phyloP scores from a whole-genome alignment of 352 stramenopile species.

The Phytopythium ostracodes region DNA sequence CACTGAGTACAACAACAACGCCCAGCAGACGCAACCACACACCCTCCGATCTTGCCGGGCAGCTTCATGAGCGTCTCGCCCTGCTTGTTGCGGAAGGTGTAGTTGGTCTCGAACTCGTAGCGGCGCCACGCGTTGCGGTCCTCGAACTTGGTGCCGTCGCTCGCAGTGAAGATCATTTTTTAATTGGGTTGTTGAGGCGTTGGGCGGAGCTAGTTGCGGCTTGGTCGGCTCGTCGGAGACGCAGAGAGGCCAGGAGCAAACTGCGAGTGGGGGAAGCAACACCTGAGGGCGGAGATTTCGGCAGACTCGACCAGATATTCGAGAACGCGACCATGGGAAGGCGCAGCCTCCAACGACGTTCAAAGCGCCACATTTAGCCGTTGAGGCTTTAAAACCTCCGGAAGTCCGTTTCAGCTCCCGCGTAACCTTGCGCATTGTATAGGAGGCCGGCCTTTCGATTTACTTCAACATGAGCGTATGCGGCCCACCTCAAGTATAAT shows the following conservation, averaged over 20 bases:
- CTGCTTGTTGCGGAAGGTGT: constrained; percentile 87
- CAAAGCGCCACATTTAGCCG: neutral
- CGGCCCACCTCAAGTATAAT: neutral
- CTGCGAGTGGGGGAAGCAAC: constrained; percentile 1
- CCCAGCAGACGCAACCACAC: neutral
- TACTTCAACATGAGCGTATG: neutral
- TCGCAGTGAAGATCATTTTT: constrained; percentile 62
- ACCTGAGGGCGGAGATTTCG: neutral
- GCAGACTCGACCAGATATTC: neutral
- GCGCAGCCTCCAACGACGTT: neutral
- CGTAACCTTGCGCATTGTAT: neutral
- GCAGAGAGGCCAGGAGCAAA: neutral
- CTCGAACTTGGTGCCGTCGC: constrained; percentile 84
- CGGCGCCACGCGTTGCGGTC: constrained; percentile 77
- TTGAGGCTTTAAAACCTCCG: neutral
- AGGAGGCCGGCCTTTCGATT: neutral
- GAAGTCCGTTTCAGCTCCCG: neutral
- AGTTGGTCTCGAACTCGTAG: constrained; percentile 92
- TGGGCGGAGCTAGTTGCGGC: neutral
- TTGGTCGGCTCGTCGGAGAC: neutral
- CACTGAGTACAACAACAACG: too few relatives aligned
- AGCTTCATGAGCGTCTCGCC: constrained; percentile 77
- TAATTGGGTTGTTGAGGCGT: neutral
- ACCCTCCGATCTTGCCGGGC: constrained; percentile 76
- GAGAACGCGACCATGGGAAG: neutral